Evolutionary conservation across 176 grass and related monocot species (phyloP).

Genomic region (Phyllostachys edulis): DNA sequence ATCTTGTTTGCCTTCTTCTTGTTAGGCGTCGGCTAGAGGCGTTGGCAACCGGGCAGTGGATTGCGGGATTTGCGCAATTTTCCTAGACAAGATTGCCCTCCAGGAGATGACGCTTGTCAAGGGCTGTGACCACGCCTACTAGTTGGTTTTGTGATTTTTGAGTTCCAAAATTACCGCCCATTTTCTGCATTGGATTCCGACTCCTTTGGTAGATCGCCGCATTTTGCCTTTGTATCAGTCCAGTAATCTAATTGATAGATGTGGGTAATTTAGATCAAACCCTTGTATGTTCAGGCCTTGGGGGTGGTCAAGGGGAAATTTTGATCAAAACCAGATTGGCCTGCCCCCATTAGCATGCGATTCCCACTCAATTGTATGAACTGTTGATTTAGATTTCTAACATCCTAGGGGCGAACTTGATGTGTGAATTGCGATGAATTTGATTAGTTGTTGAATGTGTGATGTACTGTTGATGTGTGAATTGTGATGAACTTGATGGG

Average conservation of each 20-base stretch:
- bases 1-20: background rate
- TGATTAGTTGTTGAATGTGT: too few relatives aligned
- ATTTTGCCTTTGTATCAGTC: too few relatives aligned
- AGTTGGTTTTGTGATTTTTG: conserved; percentile 37
- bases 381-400: background rate
- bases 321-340: background rate
- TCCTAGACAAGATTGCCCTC: conserved; percentile 72
- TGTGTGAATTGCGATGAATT: too few relatives aligned
- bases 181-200: background rate
- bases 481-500: too few relatives aligned
- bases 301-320: background rate
- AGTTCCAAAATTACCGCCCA: background rate
- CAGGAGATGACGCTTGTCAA: conserved; percentile 88
- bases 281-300: too few relatives aligned
- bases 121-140: conserved; percentile 97
- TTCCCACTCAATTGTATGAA: background rate
- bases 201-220: background rate
- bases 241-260: background rate
- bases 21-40: conserved; percentile 15
- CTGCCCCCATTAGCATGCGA: background rate
- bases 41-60: conserved; percentile 33
- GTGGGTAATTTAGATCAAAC: background rate
- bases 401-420: background rate
- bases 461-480: too few relatives aligned
- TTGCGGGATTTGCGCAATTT: conserved; percentile 79